A percentile compares a stretch with the other conserved stretches of the same genome.
These are phyloP conservation scores for Stramenopiles sp. DNA, from an alignment of 352 stramenopile genomes.

Conservation along the genomic window DNA sequence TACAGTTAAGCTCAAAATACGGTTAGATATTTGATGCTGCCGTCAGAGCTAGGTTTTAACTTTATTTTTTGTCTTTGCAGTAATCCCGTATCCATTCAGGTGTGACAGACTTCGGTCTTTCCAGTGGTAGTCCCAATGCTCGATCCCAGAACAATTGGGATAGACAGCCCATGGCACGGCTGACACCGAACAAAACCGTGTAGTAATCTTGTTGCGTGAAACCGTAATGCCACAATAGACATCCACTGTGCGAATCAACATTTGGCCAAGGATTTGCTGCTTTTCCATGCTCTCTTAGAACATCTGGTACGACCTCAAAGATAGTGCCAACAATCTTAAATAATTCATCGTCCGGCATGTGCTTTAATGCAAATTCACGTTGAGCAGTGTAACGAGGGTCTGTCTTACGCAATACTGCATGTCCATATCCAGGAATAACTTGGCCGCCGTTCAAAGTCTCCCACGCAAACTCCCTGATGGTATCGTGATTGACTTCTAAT, in stretches of 20 bases:
- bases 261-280: constrained; percentile 98
- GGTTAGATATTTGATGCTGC: no score
- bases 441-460: constrained; percentile 96
- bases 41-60: background rate
- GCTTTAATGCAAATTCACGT: constrained; percentile 95
- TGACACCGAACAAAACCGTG: constrained; percentile 98
- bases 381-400: constrained; percentile 97
- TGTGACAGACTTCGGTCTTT: constrained; percentile 96
- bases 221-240: constrained; percentile 96
- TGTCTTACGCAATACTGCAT: constrained; percentile 93
- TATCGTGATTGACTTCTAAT: constrained; percentile 87
- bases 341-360: constrained; percentile 93
- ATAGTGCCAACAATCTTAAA: constrained; percentile 98
- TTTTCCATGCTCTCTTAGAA: constrained; percentile 96
- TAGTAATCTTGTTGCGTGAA: constrained; percentile 99
- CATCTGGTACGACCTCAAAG: constrained; percentile 93
- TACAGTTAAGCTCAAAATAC: no score
- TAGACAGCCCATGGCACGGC: constrained; percentile 85
- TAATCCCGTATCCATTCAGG: constrained; percentile 91
- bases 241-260: constrained; percentile 92
- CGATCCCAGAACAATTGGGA: constrained; percentile 96
- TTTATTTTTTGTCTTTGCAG: constrained; percentile 40
- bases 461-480: constrained; percentile 96
- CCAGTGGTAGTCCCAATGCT: constrained; percentile 83
- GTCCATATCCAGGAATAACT: constrained; percentile 93